phyloP scores from a whole-genome alignment of 106 monocot genomes.

The Alisma plantagoaquatica region DNA sequence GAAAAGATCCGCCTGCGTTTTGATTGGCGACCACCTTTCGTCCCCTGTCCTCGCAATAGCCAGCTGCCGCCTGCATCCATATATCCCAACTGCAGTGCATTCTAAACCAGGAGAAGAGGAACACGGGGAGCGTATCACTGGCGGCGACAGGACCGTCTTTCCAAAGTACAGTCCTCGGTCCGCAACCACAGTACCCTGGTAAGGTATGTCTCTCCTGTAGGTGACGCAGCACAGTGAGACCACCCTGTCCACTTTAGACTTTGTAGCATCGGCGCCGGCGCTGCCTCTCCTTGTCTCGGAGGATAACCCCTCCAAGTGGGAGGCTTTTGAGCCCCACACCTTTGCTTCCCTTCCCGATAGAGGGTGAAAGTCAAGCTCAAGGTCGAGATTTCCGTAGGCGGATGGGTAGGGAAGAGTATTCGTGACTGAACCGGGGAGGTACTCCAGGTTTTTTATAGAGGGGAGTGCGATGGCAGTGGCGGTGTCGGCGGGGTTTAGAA shows the following conservation, averaged over 20 bases:
- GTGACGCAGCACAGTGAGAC: neutral
- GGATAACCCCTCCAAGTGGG: neutral
- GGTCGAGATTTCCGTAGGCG: neutral
- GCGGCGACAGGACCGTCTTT: neutral
- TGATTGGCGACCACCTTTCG: neutral
- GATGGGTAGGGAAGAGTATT: neutral
- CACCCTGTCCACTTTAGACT: neutral
- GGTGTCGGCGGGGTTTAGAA: neutral
- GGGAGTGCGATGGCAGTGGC: neutral
- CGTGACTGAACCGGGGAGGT: neutral
- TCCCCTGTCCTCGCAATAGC: constrained; percentile 4
- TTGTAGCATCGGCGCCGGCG: neutral
- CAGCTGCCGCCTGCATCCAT: neutral
- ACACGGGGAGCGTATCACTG: neutral
- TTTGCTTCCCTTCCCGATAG: neutral
- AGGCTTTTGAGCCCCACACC: neutral
- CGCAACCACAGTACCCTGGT: neutral
- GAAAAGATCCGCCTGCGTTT: neutral
- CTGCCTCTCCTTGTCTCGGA: no score
- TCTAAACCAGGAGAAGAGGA: neutral
- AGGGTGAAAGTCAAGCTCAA: neutral
- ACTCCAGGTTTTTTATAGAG: neutral
- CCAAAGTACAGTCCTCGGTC: constrained; percentile 5
- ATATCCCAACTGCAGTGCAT: constrained; percentile 5
- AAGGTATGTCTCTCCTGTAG: neutral